These are phyloP conservation scores for Mycena latifolia DNA, from an alignment of 768 basidiomycete species.

Conservation along the genomic window DNA sequence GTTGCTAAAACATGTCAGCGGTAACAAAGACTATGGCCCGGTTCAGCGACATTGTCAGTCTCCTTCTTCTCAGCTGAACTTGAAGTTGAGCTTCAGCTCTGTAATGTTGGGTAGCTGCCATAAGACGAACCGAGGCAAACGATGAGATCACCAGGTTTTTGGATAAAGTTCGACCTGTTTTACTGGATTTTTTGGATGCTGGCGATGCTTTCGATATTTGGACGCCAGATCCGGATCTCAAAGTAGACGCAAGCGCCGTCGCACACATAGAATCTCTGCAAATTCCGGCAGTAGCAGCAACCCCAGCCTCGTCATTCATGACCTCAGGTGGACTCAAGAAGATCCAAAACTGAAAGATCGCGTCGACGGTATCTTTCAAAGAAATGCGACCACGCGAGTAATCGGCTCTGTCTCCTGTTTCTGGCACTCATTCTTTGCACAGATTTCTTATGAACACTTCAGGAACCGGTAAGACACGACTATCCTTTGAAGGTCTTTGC, in stretches of 20 bases:
- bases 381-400: neutral
- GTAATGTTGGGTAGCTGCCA: neutral
- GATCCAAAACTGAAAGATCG: constrained; percentile 1
- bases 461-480: constrained; percentile 7
- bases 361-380: constrained; percentile 5
- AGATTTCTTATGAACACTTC: constrained; percentile 20
- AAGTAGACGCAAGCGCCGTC: neutral
- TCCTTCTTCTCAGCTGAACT: neutral
- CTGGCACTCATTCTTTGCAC: neutral
- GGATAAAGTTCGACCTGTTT: neutral
- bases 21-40: neutral
- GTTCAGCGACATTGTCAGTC: neutral
- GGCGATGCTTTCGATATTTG: neutral
- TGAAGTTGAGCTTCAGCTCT: neutral
- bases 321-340: neutral
- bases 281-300: neutral
- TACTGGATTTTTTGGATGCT: neutral
- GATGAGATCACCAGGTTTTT: neutral
- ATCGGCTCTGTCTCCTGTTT: too few relatives aligned
- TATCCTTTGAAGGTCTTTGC: constrained; percentile 16
- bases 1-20: neutral
- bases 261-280: constrained; percentile 13
- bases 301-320: neutral
- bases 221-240: neutral
- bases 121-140: neutral